Evolutionary conservation across 257 asterid species (phyloP).

Genomic region (Coffea eugenioides): DNA sequence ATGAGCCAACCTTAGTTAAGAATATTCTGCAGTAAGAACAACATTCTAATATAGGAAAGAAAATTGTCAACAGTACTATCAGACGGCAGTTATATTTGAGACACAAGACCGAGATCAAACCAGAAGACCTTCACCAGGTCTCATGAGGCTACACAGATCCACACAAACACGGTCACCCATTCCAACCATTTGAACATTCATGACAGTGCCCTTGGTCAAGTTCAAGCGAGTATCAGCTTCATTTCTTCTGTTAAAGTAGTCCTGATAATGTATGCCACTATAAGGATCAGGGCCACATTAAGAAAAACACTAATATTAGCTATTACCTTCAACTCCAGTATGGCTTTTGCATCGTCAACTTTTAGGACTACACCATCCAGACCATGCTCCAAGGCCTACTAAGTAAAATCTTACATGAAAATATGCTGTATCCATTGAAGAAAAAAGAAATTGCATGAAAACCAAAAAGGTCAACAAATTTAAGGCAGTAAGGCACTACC

Average conservation of each 20-base stretch:
- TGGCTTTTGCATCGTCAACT: conserved; percentile 61
- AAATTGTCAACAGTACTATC: conserved; percentile 3
- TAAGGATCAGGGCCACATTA: conserved; percentile 21
- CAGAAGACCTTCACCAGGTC: conserved; percentile 98
- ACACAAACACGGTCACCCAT: conserved; percentile 97
- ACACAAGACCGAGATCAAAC: conserved; percentile 33
- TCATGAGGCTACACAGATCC: conserved; percentile 89
- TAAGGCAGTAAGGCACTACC: conserved; percentile 37
- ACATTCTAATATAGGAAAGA: background rate
- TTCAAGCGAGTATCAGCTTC: conserved; percentile 49
- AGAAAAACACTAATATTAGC: conserved; percentile 6
- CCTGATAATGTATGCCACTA: conserved; percentile 37
- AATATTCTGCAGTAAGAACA: conserved; percentile 16
- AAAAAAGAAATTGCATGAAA: background rate
- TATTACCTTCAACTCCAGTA: conserved; percentile 72
- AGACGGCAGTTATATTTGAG: conserved; percentile 6
- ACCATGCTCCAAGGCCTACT: conserved; percentile 89
- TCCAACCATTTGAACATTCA: conserved; percentile 65
- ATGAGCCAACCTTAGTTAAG: conserved; percentile 71
- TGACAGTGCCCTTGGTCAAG: conserved; percentile 57
- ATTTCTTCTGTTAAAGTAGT: conserved; percentile 65
- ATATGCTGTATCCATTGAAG: background rate
- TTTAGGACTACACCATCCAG: conserved; percentile 82
- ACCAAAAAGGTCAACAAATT: background rate
- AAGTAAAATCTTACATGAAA: conserved; percentile 23